These are phyloP conservation scores for Colletotrichum gloeosporioides DNA, from an alignment of 2,329 filamentous ascomycete species.

Conservation along the genomic window DNA sequence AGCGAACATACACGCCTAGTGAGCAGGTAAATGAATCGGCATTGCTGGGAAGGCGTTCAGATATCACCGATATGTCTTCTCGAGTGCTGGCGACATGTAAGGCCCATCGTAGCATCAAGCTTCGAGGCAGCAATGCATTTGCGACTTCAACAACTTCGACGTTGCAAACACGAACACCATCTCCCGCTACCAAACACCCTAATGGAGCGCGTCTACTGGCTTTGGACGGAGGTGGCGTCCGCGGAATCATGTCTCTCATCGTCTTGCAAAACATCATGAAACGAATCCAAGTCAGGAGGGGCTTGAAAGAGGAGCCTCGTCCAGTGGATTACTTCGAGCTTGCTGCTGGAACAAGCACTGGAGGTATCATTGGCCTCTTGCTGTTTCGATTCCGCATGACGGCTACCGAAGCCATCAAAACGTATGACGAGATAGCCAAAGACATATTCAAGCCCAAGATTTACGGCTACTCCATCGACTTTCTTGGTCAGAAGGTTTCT, in stretches of 20 bases:
- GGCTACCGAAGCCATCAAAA: background rate
- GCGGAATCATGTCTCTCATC: background rate
- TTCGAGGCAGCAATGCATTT: background rate
- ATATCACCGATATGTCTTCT: background rate
- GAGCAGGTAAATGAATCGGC: background rate
- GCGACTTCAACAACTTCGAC: background rate
- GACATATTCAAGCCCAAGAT: background rate
- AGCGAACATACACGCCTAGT: accelerated
- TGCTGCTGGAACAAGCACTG: background rate
- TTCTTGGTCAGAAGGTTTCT: background rate
- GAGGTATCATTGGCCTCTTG: background rate
- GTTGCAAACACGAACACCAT: background rate
- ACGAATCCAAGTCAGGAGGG: background rate
- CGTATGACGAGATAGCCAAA: background rate
- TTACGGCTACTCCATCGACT: background rate
- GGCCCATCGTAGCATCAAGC: background rate
- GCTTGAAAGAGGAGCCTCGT: background rate
- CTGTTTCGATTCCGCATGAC: background rate
- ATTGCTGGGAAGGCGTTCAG: background rate
- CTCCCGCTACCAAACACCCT: background rate
- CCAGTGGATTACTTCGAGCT: background rate
- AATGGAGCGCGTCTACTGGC: background rate
- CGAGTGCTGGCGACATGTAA: background rate
- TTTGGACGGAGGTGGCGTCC: background rate
- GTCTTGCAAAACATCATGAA: background rate